These are phyloP conservation scores for Sisymbrium irio DNA, from an alignment of 345 rosid genomes.

Conservation along the genomic window DNA sequence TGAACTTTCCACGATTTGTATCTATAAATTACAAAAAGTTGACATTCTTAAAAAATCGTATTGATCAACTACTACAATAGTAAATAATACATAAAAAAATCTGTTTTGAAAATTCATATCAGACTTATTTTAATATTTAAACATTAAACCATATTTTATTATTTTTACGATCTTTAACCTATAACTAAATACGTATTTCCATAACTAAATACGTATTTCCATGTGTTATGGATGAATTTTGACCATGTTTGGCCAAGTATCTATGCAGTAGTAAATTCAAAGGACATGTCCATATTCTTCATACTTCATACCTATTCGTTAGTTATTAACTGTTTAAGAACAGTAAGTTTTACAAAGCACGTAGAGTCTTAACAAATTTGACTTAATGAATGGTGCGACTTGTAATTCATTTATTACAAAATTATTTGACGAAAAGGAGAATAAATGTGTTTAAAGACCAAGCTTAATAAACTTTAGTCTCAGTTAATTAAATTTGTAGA, in stretches of 20 bases:
- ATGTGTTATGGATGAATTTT: background rate
- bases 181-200: no score
- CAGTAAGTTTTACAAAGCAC: background rate
- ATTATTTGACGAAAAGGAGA: background rate
- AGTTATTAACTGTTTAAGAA: slow-evolving; percentile 30
- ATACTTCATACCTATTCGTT: slow-evolving; percentile 14
- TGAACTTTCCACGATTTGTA: background rate
- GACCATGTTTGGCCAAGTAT: background rate
- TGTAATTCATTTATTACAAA: background rate
- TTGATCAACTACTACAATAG: no score
- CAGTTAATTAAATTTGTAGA: background rate
- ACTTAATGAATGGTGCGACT: background rate
- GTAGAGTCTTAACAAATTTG: background rate
- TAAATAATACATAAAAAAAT: no score
- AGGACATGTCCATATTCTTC: background rate
- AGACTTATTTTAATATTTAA: no score
- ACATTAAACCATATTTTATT: background rate
- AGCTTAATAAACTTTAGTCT: no score
- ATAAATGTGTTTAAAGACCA: no score
- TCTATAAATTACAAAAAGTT: no score
- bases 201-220: background rate
- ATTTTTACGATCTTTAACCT: background rate
- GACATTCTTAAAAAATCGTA: no score
- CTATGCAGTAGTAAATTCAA: background rate
- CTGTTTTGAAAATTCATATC: no score